Base-by-base conservation (phyloP, 257 asterid species). In the Dorcoceras hygrometricum region DNA sequence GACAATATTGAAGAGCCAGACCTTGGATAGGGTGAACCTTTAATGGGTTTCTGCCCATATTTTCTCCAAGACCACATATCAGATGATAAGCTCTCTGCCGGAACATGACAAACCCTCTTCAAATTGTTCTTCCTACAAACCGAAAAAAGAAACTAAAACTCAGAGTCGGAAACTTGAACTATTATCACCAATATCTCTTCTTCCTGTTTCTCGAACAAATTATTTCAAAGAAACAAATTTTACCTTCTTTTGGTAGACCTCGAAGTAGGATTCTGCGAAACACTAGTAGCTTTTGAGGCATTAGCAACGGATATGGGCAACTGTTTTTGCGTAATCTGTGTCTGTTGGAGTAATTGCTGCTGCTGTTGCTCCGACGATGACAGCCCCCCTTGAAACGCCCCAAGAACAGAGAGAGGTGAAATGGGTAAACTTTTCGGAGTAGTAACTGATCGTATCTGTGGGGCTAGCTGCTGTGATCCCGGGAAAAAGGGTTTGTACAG, bases 11-110 rank as follows among this genome's bases (percentile, higher is more conserved):
- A 24, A 57, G 20, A 43, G 43, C 6, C 62, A 16, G 19, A 85
- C 96, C 96, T 89, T 23, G 97, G 97, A 74, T 89, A 87, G n/a
- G 97, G 96, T 8, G 97, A 92, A 68, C 98, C 97, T 77, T 92
- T 89, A 63, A 92, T 92, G 70, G 96, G 98, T 69, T 89, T 89
- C 67, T 92, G 98, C 20, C 98, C 98, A 77, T 92, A 92, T 80
- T 92, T 92, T 72, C 98, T 84, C 98, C 98, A 92, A 65, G 97
- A 92, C 97, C 97, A 92, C 71, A 75, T 77, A 67, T 92, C 98
- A 23, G 96, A 87, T 60, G 98, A 84, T 75, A 83, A 68, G 75
- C 80, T 87, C 67, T 89, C 97, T 23, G 93, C 96, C 9, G 96
- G 82, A 1, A 92, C 84, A 72, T 87, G 90, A 61, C 92, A 83